phyloP scores from a whole-genome alignment of 257 asterid species.

The Capsicum baccatum region DNA sequence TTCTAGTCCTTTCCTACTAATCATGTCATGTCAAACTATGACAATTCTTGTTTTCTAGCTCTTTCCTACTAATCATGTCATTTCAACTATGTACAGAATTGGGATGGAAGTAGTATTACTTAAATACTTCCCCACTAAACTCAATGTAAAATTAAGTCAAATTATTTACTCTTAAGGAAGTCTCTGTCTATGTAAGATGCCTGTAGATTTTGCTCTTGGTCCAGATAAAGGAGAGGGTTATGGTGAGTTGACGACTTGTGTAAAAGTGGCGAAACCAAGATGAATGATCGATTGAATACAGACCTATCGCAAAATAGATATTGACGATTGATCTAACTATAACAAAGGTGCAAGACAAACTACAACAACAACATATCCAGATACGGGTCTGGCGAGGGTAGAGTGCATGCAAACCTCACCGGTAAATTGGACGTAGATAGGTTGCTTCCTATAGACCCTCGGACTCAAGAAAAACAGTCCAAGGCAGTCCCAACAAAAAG shows the following conservation, averaged over 20 bases:
- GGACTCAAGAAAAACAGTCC: too few species aligned
- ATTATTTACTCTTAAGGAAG: not conserved
- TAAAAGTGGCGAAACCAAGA: not conserved
- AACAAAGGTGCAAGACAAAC: slow-evolving; percentile 16
- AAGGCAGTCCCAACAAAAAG: too few species aligned
- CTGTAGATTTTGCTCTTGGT: not conserved
- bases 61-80: slow-evolving; percentile 14
- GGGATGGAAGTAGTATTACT: not conserved
- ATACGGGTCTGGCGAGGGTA: too few species aligned
- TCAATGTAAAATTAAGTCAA: not conserved
- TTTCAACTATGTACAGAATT: slow-evolving; percentile 3
- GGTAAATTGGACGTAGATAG: too few species aligned
- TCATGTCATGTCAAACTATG: too few species aligned
- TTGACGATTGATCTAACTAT: not conserved
- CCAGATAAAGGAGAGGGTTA: not conserved
- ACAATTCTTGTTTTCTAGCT: slow-evolving; percentile 7
- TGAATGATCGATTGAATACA: not conserved
- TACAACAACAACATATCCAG: too few species aligned
- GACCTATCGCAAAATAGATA: not conserved
- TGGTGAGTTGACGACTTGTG: not conserved
- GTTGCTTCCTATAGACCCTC: too few species aligned
- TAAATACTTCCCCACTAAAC: not conserved
- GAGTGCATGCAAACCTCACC: too few species aligned
- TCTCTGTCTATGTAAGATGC: not conserved
- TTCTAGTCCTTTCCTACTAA: not conserved